phyloP scores from a whole-genome alignment of 805 yeast species.

The Cyberlindnera maritima region DNA sequence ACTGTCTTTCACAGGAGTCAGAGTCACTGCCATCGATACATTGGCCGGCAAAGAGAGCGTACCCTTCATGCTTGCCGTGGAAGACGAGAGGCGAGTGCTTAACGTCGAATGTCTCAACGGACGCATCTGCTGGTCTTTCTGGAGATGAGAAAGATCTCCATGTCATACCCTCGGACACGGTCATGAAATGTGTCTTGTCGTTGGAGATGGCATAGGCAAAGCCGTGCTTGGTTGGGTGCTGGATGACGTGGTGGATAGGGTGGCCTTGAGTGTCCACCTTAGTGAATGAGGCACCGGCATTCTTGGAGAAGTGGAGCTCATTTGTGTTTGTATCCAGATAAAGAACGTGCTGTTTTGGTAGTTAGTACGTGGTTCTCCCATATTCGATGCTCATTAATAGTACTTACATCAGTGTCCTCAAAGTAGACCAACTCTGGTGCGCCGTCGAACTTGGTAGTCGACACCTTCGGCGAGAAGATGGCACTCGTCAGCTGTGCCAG shows the following conservation, averaged over 20 bases:
- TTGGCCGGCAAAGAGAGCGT: slow-evolving; percentile 36
- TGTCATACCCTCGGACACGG: slow-evolving; percentile 39
- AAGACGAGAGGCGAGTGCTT: slow-evolving; percentile 30
- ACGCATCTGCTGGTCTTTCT: slow-evolving; percentile 27
- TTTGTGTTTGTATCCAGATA: slow-evolving; percentile 27
- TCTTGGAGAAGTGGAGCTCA: slow-evolving; percentile 40
- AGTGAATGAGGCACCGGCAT: slow-evolving; percentile 45
- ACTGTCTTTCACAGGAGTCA: slow-evolving; percentile 34
- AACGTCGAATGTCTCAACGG: slow-evolving; percentile 24
- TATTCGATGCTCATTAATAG: background rate
- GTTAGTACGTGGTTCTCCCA: slow-evolving; percentile 9
- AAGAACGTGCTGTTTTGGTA: slow-evolving; percentile 9
- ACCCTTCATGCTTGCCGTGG: slow-evolving; percentile 38
- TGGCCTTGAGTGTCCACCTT: slow-evolving; percentile 39
- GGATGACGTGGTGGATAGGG: slow-evolving; percentile 27
- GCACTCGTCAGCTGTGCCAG: slow-evolving; percentile 16
- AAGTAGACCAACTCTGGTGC: slow-evolving; percentile 32
- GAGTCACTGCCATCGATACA: slow-evolving; percentile 30
- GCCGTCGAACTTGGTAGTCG: slow-evolving; percentile 18
- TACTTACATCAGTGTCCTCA: slow-evolving; percentile 31
- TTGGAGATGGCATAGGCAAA: slow-evolving; percentile 39
- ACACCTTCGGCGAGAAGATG: slow-evolving; percentile 28
- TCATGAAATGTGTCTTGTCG: slow-evolving; percentile 34
- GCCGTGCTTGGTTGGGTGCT: slow-evolving; percentile 37
- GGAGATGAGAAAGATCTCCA: slow-evolving; percentile 39